Evolutionary conservation across 2,329 filamentous ascomycete genomes (phyloP).

Genomic region (Verticillium nonalfalfae): DNA sequence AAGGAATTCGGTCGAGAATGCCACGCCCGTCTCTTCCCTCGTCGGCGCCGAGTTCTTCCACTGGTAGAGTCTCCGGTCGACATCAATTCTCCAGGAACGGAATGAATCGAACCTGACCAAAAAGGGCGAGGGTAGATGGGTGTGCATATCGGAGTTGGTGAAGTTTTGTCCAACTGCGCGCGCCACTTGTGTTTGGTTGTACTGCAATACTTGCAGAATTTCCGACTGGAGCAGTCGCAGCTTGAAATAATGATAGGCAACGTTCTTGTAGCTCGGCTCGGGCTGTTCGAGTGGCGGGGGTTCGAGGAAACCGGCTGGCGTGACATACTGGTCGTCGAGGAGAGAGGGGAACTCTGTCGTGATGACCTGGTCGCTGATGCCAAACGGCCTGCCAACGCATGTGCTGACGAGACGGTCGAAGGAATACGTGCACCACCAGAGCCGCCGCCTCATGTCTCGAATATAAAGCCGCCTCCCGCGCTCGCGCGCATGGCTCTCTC

Average conservation of each 20-base stretch:
- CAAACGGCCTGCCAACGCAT: constrained; percentile 88
- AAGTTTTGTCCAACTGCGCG: constrained; percentile 58
- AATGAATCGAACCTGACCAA: constrained; percentile 79
- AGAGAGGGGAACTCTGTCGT: constrained; percentile 91
- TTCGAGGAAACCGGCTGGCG: constrained; percentile 64
- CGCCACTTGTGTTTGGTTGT: constrained; percentile 79
- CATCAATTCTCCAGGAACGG: constrained; percentile 79
- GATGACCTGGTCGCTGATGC: constrained; percentile 92
- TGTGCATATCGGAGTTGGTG: constrained; percentile 68
- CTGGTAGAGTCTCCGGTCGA: constrained; percentile 73
- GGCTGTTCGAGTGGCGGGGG: constrained; percentile 44
- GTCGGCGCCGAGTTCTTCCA: constrained; percentile 83
- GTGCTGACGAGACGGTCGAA: constrained; percentile 92
- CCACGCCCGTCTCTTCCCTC: constrained; percentile 74
- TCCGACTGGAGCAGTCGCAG: constrained; percentile 86
- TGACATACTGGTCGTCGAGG: constrained; percentile 84
- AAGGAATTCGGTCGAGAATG: constrained; percentile 82
- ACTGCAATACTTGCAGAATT: constrained; percentile 88
- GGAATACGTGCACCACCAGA: constrained; percentile 98
- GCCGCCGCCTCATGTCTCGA: constrained; percentile 74
- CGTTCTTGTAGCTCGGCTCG: constrained; percentile 79
- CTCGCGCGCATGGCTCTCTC: constrained; percentile 27
- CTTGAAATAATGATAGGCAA: constrained; percentile 88
- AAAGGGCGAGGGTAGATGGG: constrained; percentile 76
- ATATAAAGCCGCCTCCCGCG: constrained; percentile 73